Evolutionary conservation across 176 grass and related monocot species (phyloP).

Genomic region (Coix lacrymajobi): DNA sequence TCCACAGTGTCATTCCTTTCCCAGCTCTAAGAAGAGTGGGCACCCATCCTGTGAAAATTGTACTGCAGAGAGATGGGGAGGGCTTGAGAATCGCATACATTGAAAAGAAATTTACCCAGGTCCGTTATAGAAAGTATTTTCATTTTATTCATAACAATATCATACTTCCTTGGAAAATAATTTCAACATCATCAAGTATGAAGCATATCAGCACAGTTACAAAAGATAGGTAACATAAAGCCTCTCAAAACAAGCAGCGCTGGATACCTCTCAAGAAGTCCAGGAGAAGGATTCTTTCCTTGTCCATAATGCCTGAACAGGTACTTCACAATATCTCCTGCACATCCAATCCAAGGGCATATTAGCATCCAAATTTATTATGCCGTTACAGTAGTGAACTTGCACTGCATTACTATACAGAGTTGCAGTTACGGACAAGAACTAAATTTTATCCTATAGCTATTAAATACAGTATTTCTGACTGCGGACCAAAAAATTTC

Average conservation of each 20-base stretch:
- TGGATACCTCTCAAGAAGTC: conserved; percentile 79
- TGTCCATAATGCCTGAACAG: conserved; percentile 74
- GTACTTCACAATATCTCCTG: conserved; percentile 95
- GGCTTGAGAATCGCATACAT: not conserved
- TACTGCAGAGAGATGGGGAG: conserved; percentile 37
- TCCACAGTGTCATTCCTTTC: conserved; percentile 86
- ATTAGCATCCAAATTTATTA: conserved; percentile 15
- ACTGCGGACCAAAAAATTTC: not conserved
- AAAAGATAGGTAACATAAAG: not conserved
- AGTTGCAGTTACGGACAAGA: not conserved
- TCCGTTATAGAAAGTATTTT: not conserved
- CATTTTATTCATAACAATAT: not conserved
- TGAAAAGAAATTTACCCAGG: not conserved
- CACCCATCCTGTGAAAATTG: conserved; percentile 86
- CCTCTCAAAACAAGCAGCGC: conserved; percentile 21
- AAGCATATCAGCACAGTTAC: not conserved
- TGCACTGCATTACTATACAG: not conserved
- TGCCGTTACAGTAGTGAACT: not conserved
- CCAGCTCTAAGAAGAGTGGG: conserved; percentile 86
- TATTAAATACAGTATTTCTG: not conserved
- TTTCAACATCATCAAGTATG: not conserved
- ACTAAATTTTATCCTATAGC: not conserved
- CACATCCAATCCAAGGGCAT: conserved; percentile 19
- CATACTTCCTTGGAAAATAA: not conserved
- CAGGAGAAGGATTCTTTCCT: conserved; percentile 70